phyloP scores from a whole-genome alignment of 208 protist species.

The Leishmania tarentolae region DNA sequence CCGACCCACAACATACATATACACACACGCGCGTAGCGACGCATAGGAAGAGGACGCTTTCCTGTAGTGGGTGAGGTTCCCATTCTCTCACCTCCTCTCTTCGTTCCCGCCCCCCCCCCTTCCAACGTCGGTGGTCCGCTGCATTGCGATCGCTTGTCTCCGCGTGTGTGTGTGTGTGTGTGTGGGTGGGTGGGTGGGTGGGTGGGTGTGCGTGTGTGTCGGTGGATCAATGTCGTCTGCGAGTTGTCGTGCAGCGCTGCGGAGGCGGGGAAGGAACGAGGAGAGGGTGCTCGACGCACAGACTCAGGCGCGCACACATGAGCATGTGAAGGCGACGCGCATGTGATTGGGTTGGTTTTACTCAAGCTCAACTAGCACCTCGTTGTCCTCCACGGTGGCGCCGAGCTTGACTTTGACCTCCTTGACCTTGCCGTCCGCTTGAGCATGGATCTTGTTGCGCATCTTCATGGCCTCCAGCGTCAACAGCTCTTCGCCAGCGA shows the following conservation, averaged over 20 bases:
- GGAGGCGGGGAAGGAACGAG: neutral
- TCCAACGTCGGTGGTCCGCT: neutral
- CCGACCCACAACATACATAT: neutral
- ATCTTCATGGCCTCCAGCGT: constrained; percentile 98
- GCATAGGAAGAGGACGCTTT: neutral
- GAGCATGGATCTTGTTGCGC: constrained; percentile 77
- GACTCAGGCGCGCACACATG: neutral
- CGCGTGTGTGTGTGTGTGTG: too few relatives aligned
- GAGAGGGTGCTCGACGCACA: neutral
- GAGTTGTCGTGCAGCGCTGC: neutral
- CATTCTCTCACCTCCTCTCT: neutral
- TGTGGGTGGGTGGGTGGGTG: too few relatives aligned
- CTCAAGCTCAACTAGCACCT: constrained; percentile 45
- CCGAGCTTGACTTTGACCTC: constrained; percentile 36
- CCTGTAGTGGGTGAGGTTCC: neutral
- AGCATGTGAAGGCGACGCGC: neutral
- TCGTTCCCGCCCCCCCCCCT: neutral
- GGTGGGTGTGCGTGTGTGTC: too few relatives aligned
- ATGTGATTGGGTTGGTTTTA: constrained; percentile 7
- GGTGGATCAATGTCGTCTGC: too few relatives aligned
- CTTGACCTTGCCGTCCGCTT: constrained; percentile 43
- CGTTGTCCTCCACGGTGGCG: constrained; percentile 30
- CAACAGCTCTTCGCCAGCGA: constrained; percentile 84
- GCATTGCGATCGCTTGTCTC: neutral
- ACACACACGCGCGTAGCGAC: neutral